Conservation (phyloP, 2,329 filamentous ascomycete species). For the Xylariales sp. region DNA sequence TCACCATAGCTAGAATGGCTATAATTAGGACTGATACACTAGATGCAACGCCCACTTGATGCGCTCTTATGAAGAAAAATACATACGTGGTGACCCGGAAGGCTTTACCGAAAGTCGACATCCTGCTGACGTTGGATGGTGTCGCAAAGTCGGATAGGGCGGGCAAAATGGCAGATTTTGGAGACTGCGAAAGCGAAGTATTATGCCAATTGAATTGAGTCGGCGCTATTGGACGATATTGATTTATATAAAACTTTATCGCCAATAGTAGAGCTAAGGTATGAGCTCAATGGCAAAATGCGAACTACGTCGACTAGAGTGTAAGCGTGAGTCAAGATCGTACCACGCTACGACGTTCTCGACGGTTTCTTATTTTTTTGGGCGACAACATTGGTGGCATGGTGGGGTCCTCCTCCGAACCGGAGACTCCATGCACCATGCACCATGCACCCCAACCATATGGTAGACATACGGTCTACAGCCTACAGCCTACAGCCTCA, state of each 20-base stretch:
- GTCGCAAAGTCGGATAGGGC: background rate
- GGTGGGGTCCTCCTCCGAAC: conserved; percentile 29
- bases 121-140: conserved; percentile 54
- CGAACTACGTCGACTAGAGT: background rate
- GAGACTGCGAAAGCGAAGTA: background rate
- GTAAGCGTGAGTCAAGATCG: conserved; percentile 6
- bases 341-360: background rate
- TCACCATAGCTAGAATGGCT: conserved; percentile 72
- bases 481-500: too few species aligned
- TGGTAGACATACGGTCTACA: too few species aligned
- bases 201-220: background rate
- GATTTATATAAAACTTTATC: background rate
- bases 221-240: background rate
- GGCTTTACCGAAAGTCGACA: conserved; percentile 89
- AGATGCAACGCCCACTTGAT: conserved; percentile 25
- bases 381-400: conserved; percentile 20
- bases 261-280: background rate
- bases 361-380: conserved; percentile 17
- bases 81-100: conserved; percentile 86
- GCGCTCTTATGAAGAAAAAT: background rate
- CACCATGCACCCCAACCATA: too few species aligned
- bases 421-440: conserved; percentile 16
- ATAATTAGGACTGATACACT: conserved; percentile 23
- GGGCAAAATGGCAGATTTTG: background rate
- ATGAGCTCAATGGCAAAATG: conserved; percentile 7